Conservation (phyloP, 805 yeast genomes). For the Candida xyloterini region DNA sequence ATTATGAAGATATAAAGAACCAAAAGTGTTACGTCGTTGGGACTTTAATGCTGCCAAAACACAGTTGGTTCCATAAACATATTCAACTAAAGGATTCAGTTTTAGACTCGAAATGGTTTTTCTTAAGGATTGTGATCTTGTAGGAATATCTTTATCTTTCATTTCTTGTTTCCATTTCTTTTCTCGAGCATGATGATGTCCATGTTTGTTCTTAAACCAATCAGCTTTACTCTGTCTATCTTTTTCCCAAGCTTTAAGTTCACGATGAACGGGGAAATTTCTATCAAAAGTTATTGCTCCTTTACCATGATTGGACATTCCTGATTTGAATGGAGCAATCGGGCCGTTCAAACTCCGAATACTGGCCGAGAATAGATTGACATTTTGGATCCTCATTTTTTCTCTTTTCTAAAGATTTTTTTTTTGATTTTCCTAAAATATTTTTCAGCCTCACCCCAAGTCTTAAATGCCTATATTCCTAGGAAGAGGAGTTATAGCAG, state of each 20-base stretch:
- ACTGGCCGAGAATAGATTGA: neutral
- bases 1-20: conserved; percentile 48
- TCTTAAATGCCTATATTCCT: conserved; percentile 4
- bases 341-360: conserved; percentile 16
- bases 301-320: neutral
- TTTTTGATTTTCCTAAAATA: conserved; percentile 1
- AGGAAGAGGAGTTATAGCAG: conserved; percentile 54
- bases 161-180: conserved; percentile 17
- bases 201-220: conserved; percentile 60
- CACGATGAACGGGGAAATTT: conserved; percentile 39
- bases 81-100: conserved; percentile 55
- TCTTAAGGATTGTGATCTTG: conserved; percentile 10
- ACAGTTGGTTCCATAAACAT: conserved; percentile 72
- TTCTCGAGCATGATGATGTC: conserved; percentile 58
- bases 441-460: conserved; percentile 1
- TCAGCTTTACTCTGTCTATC: conserved; percentile 59
- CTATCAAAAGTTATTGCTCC: conserved; percentile 36
- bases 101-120: conserved; percentile 17
- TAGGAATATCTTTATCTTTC: conserved; percentile 1
- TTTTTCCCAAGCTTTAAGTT: conserved; percentile 63
- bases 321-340: conserved; percentile 29
- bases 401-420: neutral
- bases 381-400: conserved; percentile 1
- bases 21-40: conserved; percentile 50
- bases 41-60: conserved; percentile 67